Conservation (phyloP, 345 rosid genomes). For the Citrus mangshanensis region DNA sequence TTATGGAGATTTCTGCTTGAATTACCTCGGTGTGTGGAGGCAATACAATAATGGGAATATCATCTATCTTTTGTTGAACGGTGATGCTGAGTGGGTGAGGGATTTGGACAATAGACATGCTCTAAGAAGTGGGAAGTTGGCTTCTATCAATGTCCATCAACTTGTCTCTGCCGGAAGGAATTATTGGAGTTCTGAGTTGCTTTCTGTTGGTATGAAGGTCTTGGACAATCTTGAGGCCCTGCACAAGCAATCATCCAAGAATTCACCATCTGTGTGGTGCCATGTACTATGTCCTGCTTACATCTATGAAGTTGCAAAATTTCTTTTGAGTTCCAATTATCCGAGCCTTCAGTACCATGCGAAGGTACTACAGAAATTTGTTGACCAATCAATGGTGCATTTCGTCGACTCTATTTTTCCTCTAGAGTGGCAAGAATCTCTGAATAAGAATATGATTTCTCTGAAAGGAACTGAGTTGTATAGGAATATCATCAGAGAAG, state of each 20-base stretch:
- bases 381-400: slow-evolving; percentile 12
- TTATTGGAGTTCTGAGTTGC: slow-evolving; percentile 39
- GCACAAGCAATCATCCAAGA: slow-evolving; percentile 2
- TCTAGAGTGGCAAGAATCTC: slow-evolving; percentile 32
- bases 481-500: slow-evolving; percentile 20
- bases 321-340: slow-evolving; percentile 22
- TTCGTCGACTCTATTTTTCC: slow-evolving; percentile 32
- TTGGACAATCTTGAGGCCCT: slow-evolving; percentile 29
- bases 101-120: slow-evolving; percentile 16
- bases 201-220: slow-evolving; percentile 35
- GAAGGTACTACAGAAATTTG: slow-evolving; percentile 4
- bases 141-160: slow-evolving; percentile 18
- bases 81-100: slow-evolving; percentile 34
- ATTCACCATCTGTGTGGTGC: slow-evolving; percentile 23
- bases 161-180: slow-evolving; percentile 30
- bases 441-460: slow-evolving; percentile 25
- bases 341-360: not conserved
- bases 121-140: slow-evolving; percentile 17
- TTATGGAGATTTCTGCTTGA: slow-evolving; percentile 39
- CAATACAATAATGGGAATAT: slow-evolving; percentile 1
- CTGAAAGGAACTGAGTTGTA: slow-evolving; percentile 29
- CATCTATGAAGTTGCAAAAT: slow-evolving; percentile 32
- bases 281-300: slow-evolving; percentile 19
- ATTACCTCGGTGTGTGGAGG: slow-evolving; percentile 44
- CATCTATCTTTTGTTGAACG: slow-evolving; percentile 30